phyloP scores from a whole-genome alignment of 2,329 filamentous ascomycete genomes.

The Alternaria postmessia region DNA sequence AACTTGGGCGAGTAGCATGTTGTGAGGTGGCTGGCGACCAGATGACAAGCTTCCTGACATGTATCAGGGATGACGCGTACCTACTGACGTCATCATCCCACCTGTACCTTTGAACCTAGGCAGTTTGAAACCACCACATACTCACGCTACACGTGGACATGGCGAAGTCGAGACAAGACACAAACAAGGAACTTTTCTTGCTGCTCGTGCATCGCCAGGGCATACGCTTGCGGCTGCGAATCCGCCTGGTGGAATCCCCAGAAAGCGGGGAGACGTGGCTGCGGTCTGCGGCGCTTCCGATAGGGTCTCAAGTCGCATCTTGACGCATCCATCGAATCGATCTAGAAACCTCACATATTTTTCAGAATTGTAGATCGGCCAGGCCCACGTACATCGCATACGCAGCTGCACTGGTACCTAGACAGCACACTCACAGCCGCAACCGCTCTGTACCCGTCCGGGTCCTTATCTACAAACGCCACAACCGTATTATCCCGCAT shows the following conservation, averaged over 20 bases:
- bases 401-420: background rate
- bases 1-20: background rate
- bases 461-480: background rate
- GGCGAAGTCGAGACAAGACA: background rate
- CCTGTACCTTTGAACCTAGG: background rate
- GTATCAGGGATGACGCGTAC: background rate
- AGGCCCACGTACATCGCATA: background rate
- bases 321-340: background rate
- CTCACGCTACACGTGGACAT: background rate
- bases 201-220: too few species aligned
- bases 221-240: background rate
- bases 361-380: background rate
- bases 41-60: background rate
- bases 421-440: background rate
- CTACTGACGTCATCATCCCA: background rate
- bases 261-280: background rate
- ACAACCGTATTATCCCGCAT: background rate
- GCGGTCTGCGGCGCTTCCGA: background rate
- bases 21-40: background rate
- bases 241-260: background rate
- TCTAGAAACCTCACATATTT: background rate
- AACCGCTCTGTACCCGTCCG: background rate
- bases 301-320: background rate
- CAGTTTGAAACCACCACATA: background rate
- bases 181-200: background rate